phyloP scores from a whole-genome alignment of 2,329 filamentous ascomycete species.

The Aspergillus jensenii region DNA sequence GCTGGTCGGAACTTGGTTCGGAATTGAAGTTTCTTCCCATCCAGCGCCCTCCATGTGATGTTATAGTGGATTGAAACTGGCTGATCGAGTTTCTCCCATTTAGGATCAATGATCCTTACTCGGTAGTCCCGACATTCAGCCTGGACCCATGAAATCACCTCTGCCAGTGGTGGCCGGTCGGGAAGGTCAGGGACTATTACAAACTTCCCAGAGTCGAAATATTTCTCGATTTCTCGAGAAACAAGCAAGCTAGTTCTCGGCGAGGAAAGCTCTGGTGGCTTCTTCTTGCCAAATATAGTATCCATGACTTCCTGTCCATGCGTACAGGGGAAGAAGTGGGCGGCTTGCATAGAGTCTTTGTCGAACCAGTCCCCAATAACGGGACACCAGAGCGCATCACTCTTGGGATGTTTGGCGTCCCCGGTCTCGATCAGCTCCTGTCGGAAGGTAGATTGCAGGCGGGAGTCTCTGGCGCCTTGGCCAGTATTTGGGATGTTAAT shows the following conservation, averaged over 20 bases:
- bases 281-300: too few species aligned
- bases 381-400: too few species aligned
- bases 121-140: neutral
- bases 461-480: too few species aligned
- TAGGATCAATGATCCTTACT: neutral
- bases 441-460: too few species aligned
- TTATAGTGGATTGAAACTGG: neutral
- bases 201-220: slow-evolving; percentile 13
- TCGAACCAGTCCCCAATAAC: too few species aligned
- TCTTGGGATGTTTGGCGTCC: too few species aligned
- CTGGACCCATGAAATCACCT: neutral
- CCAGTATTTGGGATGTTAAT: too few species aligned
- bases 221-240: neutral
- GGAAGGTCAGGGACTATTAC: slow-evolving; percentile 14
- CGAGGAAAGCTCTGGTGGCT: slow-evolving; percentile 4
- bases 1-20: slow-evolving; percentile 8
- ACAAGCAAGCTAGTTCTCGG: slow-evolving; percentile 15
- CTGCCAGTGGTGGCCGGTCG: neutral
- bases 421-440: too few species aligned
- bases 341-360: too few species aligned
- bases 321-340: too few species aligned
- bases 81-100: neutral
- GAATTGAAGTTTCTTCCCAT: neutral
- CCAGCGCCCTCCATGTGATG: neutral
- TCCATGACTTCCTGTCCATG: too few species aligned